Conservation (phyloP, 306 rosid genomes). For the Heteromeles arbutifolia region DNA sequence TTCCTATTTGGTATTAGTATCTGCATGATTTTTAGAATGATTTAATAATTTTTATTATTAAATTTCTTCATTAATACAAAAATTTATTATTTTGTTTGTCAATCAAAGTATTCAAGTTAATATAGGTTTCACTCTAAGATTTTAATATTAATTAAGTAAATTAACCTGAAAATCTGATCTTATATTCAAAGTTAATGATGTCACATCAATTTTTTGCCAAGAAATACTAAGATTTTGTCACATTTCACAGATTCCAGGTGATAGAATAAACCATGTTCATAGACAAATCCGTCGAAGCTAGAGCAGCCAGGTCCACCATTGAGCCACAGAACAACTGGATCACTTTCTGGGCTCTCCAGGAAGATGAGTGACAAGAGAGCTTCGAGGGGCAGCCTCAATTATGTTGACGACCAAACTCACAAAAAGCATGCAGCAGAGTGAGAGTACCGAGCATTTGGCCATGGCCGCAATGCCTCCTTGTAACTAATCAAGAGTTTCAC, state of each 20-base stretch:
- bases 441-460: not conserved
- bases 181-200: not conserved
- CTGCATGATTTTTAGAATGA: too few species aligned
- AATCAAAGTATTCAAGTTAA: too few species aligned
- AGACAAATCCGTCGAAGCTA: constrained; percentile 48
- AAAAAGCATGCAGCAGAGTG: constrained; percentile 1
- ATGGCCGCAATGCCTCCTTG: not conserved
- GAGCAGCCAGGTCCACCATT: constrained; percentile 60
- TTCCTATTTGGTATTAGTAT: too few species aligned
- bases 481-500: not conserved
- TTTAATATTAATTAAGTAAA: not conserved
- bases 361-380: constrained; percentile 27
- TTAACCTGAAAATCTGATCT: not conserved
- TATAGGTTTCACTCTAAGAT: too few species aligned
- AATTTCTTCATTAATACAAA: too few species aligned
- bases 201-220: not conserved
- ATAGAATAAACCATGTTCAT: constrained; percentile 36
- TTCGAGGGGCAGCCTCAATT: constrained; percentile 23
- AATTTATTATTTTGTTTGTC: too few species aligned
- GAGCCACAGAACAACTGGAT: constrained; percentile 50
- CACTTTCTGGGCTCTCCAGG: constrained; percentile 36
- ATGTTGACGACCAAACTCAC: not conserved
- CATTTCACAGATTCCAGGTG: not conserved
- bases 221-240: not conserved
- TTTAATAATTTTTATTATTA: too few species aligned